Percentiles rank a stretch among this genome's conserved stretches.
These are phyloP conservation scores for Fusarium drepaniforme DNA, from an alignment of 2,329 filamentous ascomycete genomes.

Conservation along the genomic window DNA sequence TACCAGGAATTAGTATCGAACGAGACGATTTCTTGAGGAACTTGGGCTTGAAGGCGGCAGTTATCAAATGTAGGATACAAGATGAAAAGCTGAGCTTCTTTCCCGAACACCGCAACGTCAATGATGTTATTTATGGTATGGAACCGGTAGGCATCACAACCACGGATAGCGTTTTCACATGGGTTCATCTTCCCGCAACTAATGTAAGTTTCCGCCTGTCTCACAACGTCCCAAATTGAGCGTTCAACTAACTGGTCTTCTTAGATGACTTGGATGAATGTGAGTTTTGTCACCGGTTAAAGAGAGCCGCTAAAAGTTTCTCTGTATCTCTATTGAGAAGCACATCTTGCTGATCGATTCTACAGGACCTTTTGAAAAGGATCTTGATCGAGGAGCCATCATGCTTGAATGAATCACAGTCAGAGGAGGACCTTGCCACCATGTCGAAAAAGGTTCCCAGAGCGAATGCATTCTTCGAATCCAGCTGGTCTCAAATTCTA, in stretches of 20 bases:
- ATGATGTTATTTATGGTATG: not conserved
- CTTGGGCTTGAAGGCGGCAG: not conserved
- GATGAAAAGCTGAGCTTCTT: not conserved
- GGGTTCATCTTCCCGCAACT: not conserved
- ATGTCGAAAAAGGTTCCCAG: not conserved
- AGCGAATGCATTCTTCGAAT: not conserved
- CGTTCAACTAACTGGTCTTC: not conserved
- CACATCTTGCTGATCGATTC: not conserved
- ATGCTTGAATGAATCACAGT: not conserved
- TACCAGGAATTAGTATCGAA: not conserved
- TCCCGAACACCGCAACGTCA: not conserved
- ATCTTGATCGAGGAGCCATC: not conserved
- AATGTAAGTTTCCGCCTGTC: not conserved
- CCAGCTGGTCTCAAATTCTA: not conserved
- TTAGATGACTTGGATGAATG: not conserved
- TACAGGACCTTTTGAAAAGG: not conserved
- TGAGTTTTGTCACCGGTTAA: not conserved
- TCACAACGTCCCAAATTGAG: not conserved
- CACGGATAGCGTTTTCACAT: not conserved
- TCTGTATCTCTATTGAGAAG: not conserved
- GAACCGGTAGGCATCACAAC: not conserved
- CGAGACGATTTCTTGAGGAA: not conserved
- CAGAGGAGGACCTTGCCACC: too few species aligned
- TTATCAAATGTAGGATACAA: not conserved
- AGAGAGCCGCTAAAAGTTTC: not conserved